phyloP scores from a whole-genome alignment of 495 filamentous ascomycete species.

The Neurospora sp. region DNA sequence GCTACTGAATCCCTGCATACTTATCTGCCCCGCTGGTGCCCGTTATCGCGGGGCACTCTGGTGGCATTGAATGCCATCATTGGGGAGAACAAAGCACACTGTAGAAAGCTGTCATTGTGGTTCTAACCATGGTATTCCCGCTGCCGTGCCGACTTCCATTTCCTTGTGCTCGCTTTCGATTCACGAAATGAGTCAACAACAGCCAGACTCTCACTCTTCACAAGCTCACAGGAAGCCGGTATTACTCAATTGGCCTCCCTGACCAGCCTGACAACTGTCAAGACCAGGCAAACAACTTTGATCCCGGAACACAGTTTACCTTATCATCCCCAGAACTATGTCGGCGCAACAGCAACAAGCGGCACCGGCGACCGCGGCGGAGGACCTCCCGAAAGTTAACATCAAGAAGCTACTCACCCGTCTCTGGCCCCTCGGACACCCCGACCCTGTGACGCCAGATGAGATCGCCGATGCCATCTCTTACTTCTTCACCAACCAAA shows the following conservation, averaged over 20 bases:
- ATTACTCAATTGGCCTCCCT: neutral
- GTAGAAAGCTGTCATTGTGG: too few relatives aligned
- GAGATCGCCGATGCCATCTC: constrained; percentile 84
- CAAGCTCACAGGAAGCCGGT: neutral
- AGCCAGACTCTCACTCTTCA: neutral
- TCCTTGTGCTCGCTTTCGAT: neutral
- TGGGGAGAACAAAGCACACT: constrained; percentile 3
- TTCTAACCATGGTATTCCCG: neutral
- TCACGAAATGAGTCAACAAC: constrained; percentile 18
- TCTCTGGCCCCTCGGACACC: constrained; percentile 49
- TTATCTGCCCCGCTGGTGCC: constrained; percentile 10
- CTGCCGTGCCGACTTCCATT: neutral
- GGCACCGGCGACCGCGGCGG: neutral
- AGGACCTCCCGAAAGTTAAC: constrained; percentile 37
- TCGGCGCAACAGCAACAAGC: neutral
- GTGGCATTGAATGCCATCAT: neutral
- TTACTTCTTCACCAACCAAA: constrained; percentile 74
- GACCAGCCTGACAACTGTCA: neutral
- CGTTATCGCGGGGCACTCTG: constrained; percentile 12
- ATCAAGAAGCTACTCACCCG: constrained; percentile 74
- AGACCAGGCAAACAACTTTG: neutral
- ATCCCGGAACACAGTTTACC: neutral
- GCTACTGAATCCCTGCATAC: constrained; percentile 11
- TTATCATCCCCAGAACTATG: neutral
- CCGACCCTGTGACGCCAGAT: constrained; percentile 53